Evolutionary conservation across 2,329 filamentous ascomycete species (phyloP).

Genomic region (Trichoderma atroviride): DNA sequence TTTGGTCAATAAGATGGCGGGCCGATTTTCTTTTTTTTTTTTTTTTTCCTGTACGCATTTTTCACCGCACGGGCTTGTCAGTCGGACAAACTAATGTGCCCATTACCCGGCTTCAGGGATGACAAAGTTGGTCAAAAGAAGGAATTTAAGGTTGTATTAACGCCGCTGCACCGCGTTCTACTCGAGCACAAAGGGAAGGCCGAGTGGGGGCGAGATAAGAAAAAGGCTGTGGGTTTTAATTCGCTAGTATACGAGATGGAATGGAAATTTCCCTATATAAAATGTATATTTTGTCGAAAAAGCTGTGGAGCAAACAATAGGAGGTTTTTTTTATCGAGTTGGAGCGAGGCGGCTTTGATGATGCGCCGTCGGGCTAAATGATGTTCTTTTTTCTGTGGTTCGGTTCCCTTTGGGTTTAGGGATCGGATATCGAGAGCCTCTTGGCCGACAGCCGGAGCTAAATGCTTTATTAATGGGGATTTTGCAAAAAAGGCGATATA

Average conservation of each 20-base stretch:
- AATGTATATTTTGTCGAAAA: not conserved
- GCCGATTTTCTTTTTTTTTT: not conserved
- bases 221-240: not conserved
- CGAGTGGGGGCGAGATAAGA: not conserved
- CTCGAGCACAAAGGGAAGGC: not conserved
- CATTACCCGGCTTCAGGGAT: not conserved
- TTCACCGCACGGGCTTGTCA: not conserved
- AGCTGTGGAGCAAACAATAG: not conserved
- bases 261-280: not conserved
- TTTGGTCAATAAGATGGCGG: not conserved
- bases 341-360: conserved; percentile 1
- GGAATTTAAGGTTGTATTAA: not conserved
- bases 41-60: not conserved
- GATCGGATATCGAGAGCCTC: not conserved
- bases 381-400: not conserved
- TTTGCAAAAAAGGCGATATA: not conserved
- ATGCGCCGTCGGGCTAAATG: conserved; percentile 23
- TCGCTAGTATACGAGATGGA: not conserved
- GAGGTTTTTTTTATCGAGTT: not conserved
- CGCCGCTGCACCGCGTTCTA: not conserved
- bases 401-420: not conserved
- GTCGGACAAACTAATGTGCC: conserved; percentile 10
- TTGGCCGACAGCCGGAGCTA: not conserved
- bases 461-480: not conserved
- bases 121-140: not conserved